These are phyloP conservation scores for Dictyostelium purpureum DNA, from an alignment of 78 protist genomes.

Conservation along the genomic window DNA sequence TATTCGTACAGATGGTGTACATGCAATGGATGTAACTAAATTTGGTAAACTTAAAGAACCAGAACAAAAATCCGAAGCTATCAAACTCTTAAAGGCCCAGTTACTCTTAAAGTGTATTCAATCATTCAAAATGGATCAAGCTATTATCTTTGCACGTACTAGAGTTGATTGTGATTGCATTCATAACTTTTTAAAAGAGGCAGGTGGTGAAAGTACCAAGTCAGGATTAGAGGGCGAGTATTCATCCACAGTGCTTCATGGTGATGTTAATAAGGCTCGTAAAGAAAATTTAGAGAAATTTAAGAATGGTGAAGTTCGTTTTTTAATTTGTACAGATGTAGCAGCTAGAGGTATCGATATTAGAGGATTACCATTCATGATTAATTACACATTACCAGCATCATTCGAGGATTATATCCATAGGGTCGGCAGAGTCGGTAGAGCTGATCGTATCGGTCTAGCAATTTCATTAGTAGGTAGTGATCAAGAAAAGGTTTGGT, in stretches of 20 bases:
- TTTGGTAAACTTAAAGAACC: conserved; percentile 3
- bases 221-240: conserved; percentile 16
- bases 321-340: conserved; percentile 91
- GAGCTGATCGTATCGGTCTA: conserved; percentile 92
- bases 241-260: conserved; percentile 61
- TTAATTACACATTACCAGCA: conserved; percentile 91
- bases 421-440: conserved; percentile 96
- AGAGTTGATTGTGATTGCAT: conserved; percentile 89
- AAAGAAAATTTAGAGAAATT: conserved; percentile 76
- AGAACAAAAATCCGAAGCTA: conserved; percentile 79
- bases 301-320: conserved; percentile 85
- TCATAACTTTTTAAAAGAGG: conserved; percentile 27
- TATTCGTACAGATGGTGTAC: conserved; percentile 82
- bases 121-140: conserved; percentile 89
- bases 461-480: conserved; percentile 86
- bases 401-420: conserved; percentile 91
- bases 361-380: conserved; percentile 81
- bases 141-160: conserved; percentile 91
- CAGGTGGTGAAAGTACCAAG: conserved; percentile 22
- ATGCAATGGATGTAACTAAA: conserved; percentile 26
- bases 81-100: conserved; percentile 82
- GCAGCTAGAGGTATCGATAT: conserved; percentile 91
- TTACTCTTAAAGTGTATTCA: conserved; percentile 60
- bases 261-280: conserved; percentile 44
- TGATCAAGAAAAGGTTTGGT: conserved; percentile 87